Evolutionary conservation across 805 yeast species (phyloP), one percentile per base, ranked within the genome.

Genomic region (Myxozyma sirexii): DNA sequence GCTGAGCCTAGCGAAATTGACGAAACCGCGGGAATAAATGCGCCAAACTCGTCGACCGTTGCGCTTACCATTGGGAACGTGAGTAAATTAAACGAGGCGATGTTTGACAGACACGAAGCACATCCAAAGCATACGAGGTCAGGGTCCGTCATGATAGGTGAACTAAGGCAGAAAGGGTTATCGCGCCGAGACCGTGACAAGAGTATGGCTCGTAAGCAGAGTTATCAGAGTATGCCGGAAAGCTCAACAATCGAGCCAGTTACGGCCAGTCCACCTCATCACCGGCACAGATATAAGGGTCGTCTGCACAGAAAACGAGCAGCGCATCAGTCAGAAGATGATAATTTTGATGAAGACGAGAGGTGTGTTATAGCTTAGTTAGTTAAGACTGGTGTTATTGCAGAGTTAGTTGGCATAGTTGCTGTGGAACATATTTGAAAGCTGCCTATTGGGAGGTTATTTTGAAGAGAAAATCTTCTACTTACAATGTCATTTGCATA

Each of bases 291-390:
- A 5, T 44, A 52, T 21, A 49, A 42, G 5, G n/a, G n/a, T 23
- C 39, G 49, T n/a, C 8, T 35, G n/a, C 49, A 23, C 15, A 21
- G 42, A 29, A 35, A 43, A n/a, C 24, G 29, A 3, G 39, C 21
- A 17, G 29, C 15, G 27, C 51, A 44, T 12, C 19, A 19, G 13
- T 41, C n/a, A 2, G 52, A 48, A 3, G 47, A 24, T 27, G 51
- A 42, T 42, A 54, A 41, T 4, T 46, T 31, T 44, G 55, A 54
- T 27, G 62, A 57, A 15, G 61, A 57, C 15, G 62, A 58, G 12
- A 54, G 52, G 33, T 58, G 62, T 37, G 35, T 49, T 17, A 42
- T 58, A 12, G 23, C 54, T 6, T 56, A n/a, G 6, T 31, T 6
- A 3, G 13, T 23, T 1, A 7, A 2, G 13, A 12, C 17, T 10